Evolutionary conservation across 108 stramenopile genomes (phyloP).

Genomic region (Fragilariopsis cylindrus): DNA sequence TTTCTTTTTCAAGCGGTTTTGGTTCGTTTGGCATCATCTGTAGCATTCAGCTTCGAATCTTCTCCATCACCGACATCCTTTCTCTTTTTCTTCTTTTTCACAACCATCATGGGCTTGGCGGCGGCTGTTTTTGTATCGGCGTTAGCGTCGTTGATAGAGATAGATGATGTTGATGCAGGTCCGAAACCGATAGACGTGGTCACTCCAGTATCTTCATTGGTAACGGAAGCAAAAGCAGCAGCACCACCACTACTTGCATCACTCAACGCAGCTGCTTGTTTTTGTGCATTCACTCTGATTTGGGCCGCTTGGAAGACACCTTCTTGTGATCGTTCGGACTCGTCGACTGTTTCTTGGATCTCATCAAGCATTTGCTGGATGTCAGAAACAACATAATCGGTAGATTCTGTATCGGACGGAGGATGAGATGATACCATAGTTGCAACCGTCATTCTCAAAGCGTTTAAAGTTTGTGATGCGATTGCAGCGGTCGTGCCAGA

Average conservation of each 20-base stretch:
- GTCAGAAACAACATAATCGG: slow-evolving; percentile 19
- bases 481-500: neutral
- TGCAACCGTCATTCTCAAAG: slow-evolving; percentile 14
- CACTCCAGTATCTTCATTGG: slow-evolving; percentile 16
- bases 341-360: slow-evolving; percentile 84
- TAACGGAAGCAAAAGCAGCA: neutral
- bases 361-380: slow-evolving; percentile 73
- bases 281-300: slow-evolving; percentile 35
- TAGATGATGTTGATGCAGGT: neutral
- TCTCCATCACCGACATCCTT: neutral
- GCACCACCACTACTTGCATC: neutral
- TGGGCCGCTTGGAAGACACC: slow-evolving; percentile 54
- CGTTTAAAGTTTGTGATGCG: slow-evolving; percentile 20
- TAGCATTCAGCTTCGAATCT: neutral
- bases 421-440: neutral
- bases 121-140: neutral
- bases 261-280: slow-evolving; percentile 3
- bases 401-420: neutral
- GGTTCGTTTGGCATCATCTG: neutral
- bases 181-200: slow-evolving; percentile 41
- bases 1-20: neutral
- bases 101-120: slow-evolving; percentile 31
- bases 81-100: slow-evolving; percentile 40
- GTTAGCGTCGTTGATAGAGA: neutral
- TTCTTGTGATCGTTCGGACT: slow-evolving; percentile 55